Base-by-base conservation (phyloP, 441 rosid species). In the Jatropha multifida region DNA sequence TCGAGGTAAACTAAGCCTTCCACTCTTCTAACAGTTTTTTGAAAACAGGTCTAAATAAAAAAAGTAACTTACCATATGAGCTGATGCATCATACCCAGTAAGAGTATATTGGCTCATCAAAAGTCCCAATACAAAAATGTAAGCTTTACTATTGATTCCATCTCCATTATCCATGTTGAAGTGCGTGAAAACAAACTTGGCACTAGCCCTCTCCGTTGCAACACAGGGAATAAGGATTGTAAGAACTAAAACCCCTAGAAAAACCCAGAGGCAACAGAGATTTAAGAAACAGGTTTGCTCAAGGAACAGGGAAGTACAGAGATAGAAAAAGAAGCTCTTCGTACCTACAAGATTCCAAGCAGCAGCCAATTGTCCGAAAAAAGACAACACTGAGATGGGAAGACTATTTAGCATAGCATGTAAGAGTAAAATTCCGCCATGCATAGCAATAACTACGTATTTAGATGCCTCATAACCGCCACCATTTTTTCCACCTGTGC, bases 91-190 rank as follows among this genome's bases (percentile, higher is more conserved):
- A 62, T 93, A 93, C 32, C 98, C 99, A 17, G 94, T 80, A 46
- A 96, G 88, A n/a, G 98, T 96, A 73, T 96, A 93, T 83, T 93
- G 98, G 82, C 95, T 96, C 98, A 96, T 93, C 27, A 96, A 86
- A 74, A 96, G 95, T 59, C 99, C 99, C 18, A 96, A 78, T 68
- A 90, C 90, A 70, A 96, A 93, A 52, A 96, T 93, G 86, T 96
- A 92, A 67, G 73, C 78, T 74, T 86, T 91, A 76, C 80, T 90
- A 72, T 75, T 65, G 67, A 96, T 92, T 72, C 97, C 97, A 9
- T 82, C 88, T 12, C 81, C 92, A 63, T 93, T 95, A 46, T 92
- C 97, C 23, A 97, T 84, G 74, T 95, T 92, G 82, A 93, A 95
- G 78, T 87, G 83, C 27, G 97, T 90, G 87, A 95, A 93, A 13